These are phyloP conservation scores for Mycena sanguinolenta DNA, from an alignment of 768 basidiomycete species.

Conservation along the genomic window DNA sequence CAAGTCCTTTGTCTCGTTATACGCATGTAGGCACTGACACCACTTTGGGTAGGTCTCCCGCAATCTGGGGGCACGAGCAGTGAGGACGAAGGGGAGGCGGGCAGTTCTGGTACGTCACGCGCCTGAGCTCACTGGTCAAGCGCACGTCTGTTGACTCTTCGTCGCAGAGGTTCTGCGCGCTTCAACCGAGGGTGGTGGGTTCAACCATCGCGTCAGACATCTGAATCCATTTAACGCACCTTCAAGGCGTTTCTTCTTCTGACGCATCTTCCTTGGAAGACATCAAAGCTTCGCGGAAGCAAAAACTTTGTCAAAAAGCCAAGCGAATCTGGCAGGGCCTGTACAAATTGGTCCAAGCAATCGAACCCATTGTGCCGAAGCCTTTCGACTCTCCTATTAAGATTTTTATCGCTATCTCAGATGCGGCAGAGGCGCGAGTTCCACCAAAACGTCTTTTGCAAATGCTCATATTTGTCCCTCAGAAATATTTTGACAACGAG, in stretches of 20 bases:
- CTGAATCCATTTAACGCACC: constrained; percentile 20
- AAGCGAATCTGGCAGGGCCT: too few species aligned
- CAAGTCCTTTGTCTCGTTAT: too few species aligned
- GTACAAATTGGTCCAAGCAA: too few species aligned
- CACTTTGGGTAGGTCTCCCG: constrained; percentile 11
- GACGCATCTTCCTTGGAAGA: constrained; percentile 6
- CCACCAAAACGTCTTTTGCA: constrained; percentile 6
- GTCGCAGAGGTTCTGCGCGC: constrained; percentile 17
- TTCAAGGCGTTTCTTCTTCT: constrained; percentile 2
- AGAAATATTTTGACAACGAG: constrained; percentile 14
- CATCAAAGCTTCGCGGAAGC: constrained; percentile 2
- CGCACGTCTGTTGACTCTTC: constrained; percentile 21
- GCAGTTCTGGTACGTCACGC: constrained; percentile 18
- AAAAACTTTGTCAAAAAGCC: constrained; percentile 2
- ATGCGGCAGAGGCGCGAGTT: constrained; percentile 6
- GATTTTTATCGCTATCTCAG: constrained; percentile 11
- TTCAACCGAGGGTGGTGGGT: constrained; percentile 15
- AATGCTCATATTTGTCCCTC: not conserved
- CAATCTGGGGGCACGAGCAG: constrained; percentile 17
- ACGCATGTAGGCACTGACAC: too few species aligned
- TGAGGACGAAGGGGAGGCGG: constrained; percentile 13
- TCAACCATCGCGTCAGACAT: constrained; percentile 19
- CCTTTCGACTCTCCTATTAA: too few species aligned
- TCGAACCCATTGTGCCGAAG: too few species aligned
- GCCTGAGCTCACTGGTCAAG: constrained; percentile 7